Conservation (phyloP, 2,329 filamentous ascomycete genomes). For the Zopfia rhizophila region DNA sequence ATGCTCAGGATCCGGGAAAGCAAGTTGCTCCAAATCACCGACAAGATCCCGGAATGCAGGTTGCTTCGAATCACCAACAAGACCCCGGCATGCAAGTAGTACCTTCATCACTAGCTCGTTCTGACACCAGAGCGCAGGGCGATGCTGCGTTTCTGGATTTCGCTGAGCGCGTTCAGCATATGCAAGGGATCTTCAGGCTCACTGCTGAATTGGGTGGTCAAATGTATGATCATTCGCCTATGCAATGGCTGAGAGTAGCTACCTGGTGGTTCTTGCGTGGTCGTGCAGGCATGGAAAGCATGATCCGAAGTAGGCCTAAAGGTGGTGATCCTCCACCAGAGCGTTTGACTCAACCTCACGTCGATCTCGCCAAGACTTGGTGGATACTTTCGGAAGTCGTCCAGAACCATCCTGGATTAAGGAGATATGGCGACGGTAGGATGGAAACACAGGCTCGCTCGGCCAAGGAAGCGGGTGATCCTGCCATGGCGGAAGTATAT, state of each 20-base stretch:
- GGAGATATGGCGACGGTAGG: constrained; percentile 34
- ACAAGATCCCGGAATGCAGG: constrained; percentile 9
- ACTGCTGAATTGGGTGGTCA: constrained; percentile 80
- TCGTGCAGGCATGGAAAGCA: constrained; percentile 76
- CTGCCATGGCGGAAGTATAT: constrained; percentile 57
- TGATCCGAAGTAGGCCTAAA: constrained; percentile 72
- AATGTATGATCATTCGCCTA: constrained; percentile 69
- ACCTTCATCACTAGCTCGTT: constrained; percentile 33
- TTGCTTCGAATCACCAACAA: constrained; percentile 6
- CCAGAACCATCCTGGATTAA: constrained; percentile 43
- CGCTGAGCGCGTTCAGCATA: constrained; percentile 74
- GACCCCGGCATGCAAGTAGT: constrained; percentile 17
- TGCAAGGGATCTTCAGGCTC: constrained; percentile 79
- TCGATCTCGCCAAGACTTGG: constrained; percentile 85
- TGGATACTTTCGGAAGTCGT: constrained; percentile 72
- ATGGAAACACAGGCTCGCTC: constrained; percentile 49
- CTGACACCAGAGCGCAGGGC: constrained; percentile 44
- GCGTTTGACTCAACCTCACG: constrained; percentile 76
- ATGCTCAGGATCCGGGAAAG: constrained; percentile 17
- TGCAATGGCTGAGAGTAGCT: constrained; percentile 76
- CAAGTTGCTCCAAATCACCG: constrained; percentile 11
- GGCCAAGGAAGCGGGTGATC: constrained; percentile 57
- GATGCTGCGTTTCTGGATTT: constrained; percentile 73
- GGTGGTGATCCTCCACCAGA: constrained; percentile 63
- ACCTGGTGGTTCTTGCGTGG: constrained; percentile 93